Percentiles rank a stretch among this genome's conserved stretches.
phyloP scores from a whole-genome alignment of 192 early-diverging fungal species.

The Lobulomyces angularis region DNA sequence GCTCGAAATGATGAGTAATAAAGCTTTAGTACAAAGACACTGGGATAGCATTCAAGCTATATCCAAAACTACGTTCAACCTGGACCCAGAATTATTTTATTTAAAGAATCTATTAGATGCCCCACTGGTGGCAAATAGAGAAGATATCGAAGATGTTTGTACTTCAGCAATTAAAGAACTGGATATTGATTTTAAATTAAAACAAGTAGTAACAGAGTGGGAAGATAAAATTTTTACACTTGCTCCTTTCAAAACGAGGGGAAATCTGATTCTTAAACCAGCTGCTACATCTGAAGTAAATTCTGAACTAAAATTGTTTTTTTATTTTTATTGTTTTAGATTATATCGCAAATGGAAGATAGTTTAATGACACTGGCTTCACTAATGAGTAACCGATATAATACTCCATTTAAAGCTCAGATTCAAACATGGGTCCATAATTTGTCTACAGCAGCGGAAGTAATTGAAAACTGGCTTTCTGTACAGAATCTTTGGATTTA shows the following conservation, averaged over 20 bases:
- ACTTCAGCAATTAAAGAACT: slow-evolving; percentile 50
- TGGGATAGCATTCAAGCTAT: slow-evolving; percentile 41
- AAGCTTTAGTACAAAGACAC: slow-evolving; percentile 46
- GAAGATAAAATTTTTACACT: slow-evolving; percentile 48
- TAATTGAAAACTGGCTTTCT: slow-evolving; percentile 53
- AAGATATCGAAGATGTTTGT: slow-evolving; percentile 57
- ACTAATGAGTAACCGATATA: slow-evolving; percentile 49
- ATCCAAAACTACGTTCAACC: slow-evolving; percentile 41
- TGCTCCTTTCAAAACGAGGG: slow-evolving; percentile 44
- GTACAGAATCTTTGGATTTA: slow-evolving; percentile 60
- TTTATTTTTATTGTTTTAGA: no score
- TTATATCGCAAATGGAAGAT: slow-evolving; percentile 54
- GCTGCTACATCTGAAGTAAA: slow-evolving; percentile 41
- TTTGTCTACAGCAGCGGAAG: slow-evolving; percentile 49
- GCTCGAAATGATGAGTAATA: slow-evolving; percentile 51
- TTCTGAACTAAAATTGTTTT: no score
- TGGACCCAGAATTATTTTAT: slow-evolving; percentile 52
- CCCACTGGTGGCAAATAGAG: slow-evolving; percentile 35
- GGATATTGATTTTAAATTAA: slow-evolving; percentile 51
- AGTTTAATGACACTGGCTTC: slow-evolving; percentile 48
- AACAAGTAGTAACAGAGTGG: slow-evolving; percentile 42
- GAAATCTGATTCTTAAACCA: slow-evolving; percentile 47
- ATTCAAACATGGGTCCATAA: slow-evolving; percentile 57
- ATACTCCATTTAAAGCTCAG: slow-evolving; percentile 47
- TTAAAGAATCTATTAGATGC: slow-evolving; percentile 47